Percentiles rank a stretch among this genome's conserved stretches.
Evolutionary conservation across 2,329 filamentous ascomycete genomes (phyloP).

Genomic region (Davidsoniella eucalypti): DNA sequence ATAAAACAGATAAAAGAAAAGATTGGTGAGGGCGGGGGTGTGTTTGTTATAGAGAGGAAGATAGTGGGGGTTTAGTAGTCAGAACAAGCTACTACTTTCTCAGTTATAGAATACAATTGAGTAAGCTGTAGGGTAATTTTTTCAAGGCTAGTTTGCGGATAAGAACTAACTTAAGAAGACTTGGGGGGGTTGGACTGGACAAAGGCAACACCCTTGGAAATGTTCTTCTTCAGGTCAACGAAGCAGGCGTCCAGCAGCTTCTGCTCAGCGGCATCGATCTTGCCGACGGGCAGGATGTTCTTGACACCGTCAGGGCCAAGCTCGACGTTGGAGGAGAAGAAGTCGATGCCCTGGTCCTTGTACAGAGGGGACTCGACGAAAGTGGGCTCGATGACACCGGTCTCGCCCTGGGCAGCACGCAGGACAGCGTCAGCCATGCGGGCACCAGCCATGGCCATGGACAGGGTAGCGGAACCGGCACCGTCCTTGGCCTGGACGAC

Average conservation of each 20-base stretch:
- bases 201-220: conserved; percentile 66
- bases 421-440: conserved; percentile 79
- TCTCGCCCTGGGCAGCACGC: conserved; percentile 82
- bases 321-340: conserved; percentile 92
- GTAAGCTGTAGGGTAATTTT: not conserved
- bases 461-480: conserved; percentile 89
- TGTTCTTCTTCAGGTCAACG: conserved; percentile 81
- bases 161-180: conserved; percentile 7
- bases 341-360: conserved; percentile 96
- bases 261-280: conserved; percentile 73
- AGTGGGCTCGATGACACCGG: conserved; percentile 87
- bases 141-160: no score
- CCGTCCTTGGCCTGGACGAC: conserved; percentile 98
- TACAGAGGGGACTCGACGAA: conserved; percentile 95
- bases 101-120: not conserved
- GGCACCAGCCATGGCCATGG: conserved; percentile 93
- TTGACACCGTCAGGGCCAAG: conserved; percentile 92
- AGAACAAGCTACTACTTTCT: conserved; percentile 41
- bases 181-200: conserved; percentile 22
- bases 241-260: conserved; percentile 76
- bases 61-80: not conserved
- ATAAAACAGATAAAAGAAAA: conserved; percentile 4
- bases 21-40: not conserved
- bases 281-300: conserved; percentile 79
- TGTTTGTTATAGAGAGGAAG: not conserved